These are phyloP conservation scores for Sarocladium kiliense DNA, from an alignment of 2,329 filamentous ascomycete genomes.

Conservation along the genomic window DNA sequence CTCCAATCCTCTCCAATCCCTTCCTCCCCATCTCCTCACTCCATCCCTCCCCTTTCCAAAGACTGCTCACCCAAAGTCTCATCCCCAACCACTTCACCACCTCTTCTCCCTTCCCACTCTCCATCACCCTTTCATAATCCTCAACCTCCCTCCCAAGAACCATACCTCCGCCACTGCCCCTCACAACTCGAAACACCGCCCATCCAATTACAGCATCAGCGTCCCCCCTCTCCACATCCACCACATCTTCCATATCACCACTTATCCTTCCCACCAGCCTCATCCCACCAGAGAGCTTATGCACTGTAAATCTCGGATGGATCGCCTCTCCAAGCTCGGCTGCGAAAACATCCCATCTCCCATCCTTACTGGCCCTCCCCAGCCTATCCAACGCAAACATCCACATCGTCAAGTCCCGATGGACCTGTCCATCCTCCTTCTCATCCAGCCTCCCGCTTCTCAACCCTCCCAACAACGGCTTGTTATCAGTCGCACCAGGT, in stretches of 20 bases:
- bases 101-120: slow-evolving; percentile 41
- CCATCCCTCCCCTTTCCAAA: slow-evolving; percentile 44
- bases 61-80: slow-evolving; percentile 52
- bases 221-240: slow-evolving; percentile 48
- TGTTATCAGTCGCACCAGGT: slow-evolving; percentile 43
- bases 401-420: slow-evolving; percentile 58
- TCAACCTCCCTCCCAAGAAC: slow-evolving; percentile 42
- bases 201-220: slow-evolving; percentile 52
- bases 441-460: slow-evolving; percentile 51
- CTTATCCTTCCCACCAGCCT: slow-evolving; percentile 53
- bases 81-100: slow-evolving; percentile 44
- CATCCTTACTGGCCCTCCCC: slow-evolving; percentile 29
- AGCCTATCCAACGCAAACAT: slow-evolving; percentile 57
- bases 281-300: slow-evolving; percentile 12
- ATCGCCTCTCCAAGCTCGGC: slow-evolving; percentile 46
- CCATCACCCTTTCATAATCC: slow-evolving; percentile 46
- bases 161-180: slow-evolving; percentile 19
- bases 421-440: slow-evolving; percentile 56
- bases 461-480: slow-evolving; percentile 49
- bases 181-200: slow-evolving; percentile 39
- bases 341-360: slow-evolving; percentile 45
- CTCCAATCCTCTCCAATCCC: slow-evolving; percentile 21
- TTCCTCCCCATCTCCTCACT: slow-evolving; percentile 29
- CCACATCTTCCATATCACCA: slow-evolving; percentile 37
- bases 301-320: slow-evolving; percentile 44